Evolutionary conservation across 768 basidiomycete species (phyloP), one percentile per base, ranked within the genome.

Genomic region (Punctularia strigosozonata): DNA sequence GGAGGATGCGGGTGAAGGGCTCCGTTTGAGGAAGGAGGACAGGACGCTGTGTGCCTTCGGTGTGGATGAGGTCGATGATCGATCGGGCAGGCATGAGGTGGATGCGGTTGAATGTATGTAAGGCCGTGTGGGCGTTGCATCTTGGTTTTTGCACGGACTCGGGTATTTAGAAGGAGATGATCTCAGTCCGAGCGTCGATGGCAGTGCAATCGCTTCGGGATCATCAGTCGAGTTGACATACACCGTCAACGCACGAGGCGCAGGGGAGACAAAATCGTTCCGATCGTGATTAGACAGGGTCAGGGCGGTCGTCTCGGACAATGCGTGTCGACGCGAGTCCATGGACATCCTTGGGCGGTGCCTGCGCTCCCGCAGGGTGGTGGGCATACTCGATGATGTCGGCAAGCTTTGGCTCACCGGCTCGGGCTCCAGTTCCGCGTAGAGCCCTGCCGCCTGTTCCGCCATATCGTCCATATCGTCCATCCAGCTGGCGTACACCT

Each of bases 181-280:
- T 32, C 78, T 73, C 2, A 81, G 49, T 17, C 85, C 84, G 28
- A 85, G 61, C 0, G 84, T 87, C 5, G 80, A 76, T 5, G 84
- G 84, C 1, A 87, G 57, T 8, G 63, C 48, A 34, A 87, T 73
- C 6, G 60, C 47, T n/a, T 65, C 60, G 12, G 68, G 61, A 47
- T 76, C 71, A 20, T 69, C 58, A 3, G 66, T 62, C 7, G 77
- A 73, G 38, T 70, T 77, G 25, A 81, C 66, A 49, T 77, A 84
- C 54, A 83, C 77, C 2, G 85, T 86, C 25, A 88, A 50, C 2
- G 85, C 81, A 26, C 82, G 69, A 2, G 85, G 82, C 6, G 85
- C 68, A 20, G 76, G 80, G 0, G 82, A 60, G 38, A 86, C 59
- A 22, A 84, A 67, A 34, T 68, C 56, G 30, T 65, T 64, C 19